These are phyloP conservation scores for Sphaerostilbella broomeana DNA, from an alignment of 2,329 filamentous ascomycete genomes.

Conservation along the genomic window DNA sequence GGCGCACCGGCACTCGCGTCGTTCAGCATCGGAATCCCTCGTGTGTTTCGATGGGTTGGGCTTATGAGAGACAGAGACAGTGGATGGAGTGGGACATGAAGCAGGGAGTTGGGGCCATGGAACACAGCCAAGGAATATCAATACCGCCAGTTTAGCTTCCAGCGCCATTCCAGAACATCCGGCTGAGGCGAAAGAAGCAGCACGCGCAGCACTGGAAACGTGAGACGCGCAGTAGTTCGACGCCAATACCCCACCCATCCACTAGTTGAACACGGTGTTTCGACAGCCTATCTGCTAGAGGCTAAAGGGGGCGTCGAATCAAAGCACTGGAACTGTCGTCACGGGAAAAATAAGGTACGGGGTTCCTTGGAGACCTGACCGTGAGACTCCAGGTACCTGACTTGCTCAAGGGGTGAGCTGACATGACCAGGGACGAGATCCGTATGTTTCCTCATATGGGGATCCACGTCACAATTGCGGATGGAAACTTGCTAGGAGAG, in stretches of 20 bases:
- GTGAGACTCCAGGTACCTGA: no score
- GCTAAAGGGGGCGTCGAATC: not conserved
- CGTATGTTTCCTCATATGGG: no score
- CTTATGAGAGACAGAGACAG: not conserved
- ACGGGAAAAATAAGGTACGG: no score
- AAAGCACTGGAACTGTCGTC: no score
- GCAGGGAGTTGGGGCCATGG: not conserved
- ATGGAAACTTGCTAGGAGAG: no score
- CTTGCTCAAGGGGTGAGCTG: no score
- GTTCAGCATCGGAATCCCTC: no score
- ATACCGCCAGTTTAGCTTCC: slow-evolving; percentile 6
- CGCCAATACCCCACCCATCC: slow-evolving; percentile 4
- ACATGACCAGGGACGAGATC: no score
- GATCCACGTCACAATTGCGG: no score
- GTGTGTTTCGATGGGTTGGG: not conserved
- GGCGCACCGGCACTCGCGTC: no score
- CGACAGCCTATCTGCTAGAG: no score
- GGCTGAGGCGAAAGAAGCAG: slow-evolving; percentile 5
- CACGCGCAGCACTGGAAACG: slow-evolving; percentile 6
- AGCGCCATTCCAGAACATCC: slow-evolving; percentile 13
- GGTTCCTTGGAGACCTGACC: no score
- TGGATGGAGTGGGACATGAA: not conserved
- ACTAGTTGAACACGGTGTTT: not conserved
- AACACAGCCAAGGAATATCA: not conserved
- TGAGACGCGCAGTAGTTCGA: slow-evolving; percentile 14